These are phyloP conservation scores for Auxenochlorella protothecoides DNA, from an alignment of 139 green algal genomes.

Conservation along the genomic window DNA sequence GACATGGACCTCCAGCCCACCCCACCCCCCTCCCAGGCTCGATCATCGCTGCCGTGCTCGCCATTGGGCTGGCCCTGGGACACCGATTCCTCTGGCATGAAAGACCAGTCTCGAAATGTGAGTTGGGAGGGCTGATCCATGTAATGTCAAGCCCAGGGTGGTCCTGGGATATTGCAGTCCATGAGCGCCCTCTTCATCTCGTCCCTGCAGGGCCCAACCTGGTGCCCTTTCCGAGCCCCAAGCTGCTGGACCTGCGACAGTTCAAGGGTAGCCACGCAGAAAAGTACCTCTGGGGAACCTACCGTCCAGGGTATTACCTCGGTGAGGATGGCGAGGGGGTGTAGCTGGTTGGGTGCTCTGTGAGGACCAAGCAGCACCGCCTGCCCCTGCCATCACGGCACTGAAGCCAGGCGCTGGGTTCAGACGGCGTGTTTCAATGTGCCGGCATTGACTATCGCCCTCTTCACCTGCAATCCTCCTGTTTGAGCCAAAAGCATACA, in stretches of 20 bases:
- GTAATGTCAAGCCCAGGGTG: too few relatives aligned
- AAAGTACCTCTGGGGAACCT: conserved; percentile 81
- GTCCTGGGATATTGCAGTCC: too few relatives aligned
- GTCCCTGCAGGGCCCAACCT: background rate
- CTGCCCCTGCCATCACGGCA: background rate
- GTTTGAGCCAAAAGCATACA: background rate
- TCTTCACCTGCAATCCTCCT: background rate
- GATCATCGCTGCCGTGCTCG: too few relatives aligned
- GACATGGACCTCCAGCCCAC: too few relatives aligned
- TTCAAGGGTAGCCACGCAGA: conserved; percentile 29
- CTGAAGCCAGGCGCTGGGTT: background rate
- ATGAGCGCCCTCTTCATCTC: too few relatives aligned
- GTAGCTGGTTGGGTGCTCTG: background rate
- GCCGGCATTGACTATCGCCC: too few relatives aligned
- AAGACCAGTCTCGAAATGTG: too few relatives aligned
- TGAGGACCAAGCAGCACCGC: background rate
- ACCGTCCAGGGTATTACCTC: conserved; percentile 82
- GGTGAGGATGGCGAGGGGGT: conserved; percentile 19
- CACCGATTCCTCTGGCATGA: too few relatives aligned
- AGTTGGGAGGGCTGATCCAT: too few relatives aligned
- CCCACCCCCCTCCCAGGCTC: too few relatives aligned
- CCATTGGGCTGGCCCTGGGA: too few relatives aligned
- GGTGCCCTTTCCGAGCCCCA: conserved; percentile 7
- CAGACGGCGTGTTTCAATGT: too few relatives aligned
- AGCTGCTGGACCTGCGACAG: conserved; percentile 27